Evolutionary conservation across 352 stramenopile species (phyloP).

Genomic region (Elongisporangium undulatum): DNA sequence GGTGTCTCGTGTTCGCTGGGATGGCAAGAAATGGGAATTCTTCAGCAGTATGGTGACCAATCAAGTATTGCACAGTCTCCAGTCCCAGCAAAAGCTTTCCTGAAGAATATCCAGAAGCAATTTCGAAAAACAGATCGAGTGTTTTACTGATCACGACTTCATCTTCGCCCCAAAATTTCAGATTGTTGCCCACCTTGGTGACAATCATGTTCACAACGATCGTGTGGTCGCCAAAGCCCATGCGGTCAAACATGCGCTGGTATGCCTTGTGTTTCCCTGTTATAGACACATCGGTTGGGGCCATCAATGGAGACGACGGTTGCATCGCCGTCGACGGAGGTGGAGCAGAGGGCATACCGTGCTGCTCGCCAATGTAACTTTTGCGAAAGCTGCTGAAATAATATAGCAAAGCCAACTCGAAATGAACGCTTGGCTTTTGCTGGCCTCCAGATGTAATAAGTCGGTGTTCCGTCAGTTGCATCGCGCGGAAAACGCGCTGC

Average conservation of each 20-base stretch:
- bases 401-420: constrained; percentile 95
- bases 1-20: constrained; percentile 91
- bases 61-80: constrained; percentile 96
- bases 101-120: constrained; percentile 95
- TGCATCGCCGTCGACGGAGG: constrained; percentile 51
- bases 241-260: constrained; percentile 96
- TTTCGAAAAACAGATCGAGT: constrained; percentile 96
- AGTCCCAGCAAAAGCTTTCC: constrained; percentile 97
- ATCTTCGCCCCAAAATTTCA: constrained; percentile 98
- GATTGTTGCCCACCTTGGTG: constrained; percentile 98
- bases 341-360: constrained; percentile 79
- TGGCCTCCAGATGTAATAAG: constrained; percentile 85
- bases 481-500: constrained; percentile 93
- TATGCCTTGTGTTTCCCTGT: constrained; percentile 95
- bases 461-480: constrained; percentile 94
- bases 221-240: constrained; percentile 96
- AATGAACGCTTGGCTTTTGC: constrained; percentile 86
- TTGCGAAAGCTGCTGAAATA: constrained; percentile 96
- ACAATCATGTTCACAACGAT: constrained; percentile 98
- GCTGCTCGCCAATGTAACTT: constrained; percentile 90
- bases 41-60: constrained; percentile 95
- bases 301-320: constrained; percentile 77
- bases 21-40: constrained; percentile 97
- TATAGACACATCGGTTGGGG: constrained; percentile 55
- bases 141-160: constrained; percentile 96